Percentiles rank a stretch among this genome's conserved stretches.
Conservation (phyloP, 257 asterid species). For the Solanum pinnatisectum region DNA sequence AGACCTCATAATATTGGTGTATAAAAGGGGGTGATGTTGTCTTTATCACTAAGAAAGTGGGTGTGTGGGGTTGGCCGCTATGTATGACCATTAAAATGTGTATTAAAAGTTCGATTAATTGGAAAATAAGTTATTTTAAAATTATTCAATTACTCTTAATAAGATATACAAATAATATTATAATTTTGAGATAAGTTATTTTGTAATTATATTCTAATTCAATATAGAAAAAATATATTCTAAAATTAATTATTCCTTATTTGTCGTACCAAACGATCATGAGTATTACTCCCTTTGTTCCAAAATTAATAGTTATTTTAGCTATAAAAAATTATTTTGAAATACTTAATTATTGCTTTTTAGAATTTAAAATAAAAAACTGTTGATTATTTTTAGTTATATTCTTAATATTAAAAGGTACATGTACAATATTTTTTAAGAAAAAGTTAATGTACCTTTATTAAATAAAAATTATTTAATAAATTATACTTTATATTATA, state of each 20-base stretch:
- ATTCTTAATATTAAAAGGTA: background rate
- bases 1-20: background rate
- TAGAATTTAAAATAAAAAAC: background rate
- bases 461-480: no score
- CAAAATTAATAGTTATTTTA: background rate
- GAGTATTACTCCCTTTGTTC: background rate
- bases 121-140: background rate
- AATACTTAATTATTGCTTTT: no score
- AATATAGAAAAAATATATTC: no score
- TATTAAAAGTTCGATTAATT: background rate
- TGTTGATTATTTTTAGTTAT: background rate
- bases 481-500: background rate
- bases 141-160: background rate
- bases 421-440: no score
- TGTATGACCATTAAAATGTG: background rate
- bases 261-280: background rate
- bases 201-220: no score
- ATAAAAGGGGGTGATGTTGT: background rate
- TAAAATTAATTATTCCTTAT: no score
- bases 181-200: no score
- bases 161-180: no score
- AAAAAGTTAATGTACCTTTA: no score
- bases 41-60: background rate
- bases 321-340: background rate
- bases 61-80: background rate